Conservation (phyloP, 2,329 filamentous ascomycete species). For the Exophiala viscosa region DNA sequence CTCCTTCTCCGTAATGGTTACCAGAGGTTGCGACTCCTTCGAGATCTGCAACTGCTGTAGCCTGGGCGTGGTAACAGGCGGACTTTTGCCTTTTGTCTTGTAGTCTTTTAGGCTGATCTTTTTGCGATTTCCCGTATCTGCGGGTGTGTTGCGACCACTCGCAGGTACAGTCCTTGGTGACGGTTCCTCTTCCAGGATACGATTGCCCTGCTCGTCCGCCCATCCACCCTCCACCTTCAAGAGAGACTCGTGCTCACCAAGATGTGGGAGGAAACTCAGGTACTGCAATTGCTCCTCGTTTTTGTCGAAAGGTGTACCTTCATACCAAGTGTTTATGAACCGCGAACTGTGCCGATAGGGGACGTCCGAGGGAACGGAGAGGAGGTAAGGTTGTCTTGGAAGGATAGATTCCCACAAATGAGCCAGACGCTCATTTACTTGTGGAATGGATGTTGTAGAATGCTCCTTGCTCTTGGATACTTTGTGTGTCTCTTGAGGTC, state of each 20-base stretch:
- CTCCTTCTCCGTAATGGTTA: neutral
- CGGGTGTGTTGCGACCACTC: slow-evolving; percentile 41
- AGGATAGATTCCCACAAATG: slow-evolving; percentile 41
- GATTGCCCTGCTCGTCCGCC: slow-evolving; percentile 47
- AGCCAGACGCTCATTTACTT: slow-evolving; percentile 34
- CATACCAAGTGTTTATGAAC: slow-evolving; percentile 46
- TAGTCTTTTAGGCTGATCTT: slow-evolving; percentile 61
- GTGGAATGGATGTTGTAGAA: slow-evolving; percentile 4
- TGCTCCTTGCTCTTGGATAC: slow-evolving; percentile 8
- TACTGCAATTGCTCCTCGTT: slow-evolving; percentile 60
- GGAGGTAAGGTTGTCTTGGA: slow-evolving; percentile 43
- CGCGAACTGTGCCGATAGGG: slow-evolving; percentile 43
- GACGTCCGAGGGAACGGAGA: slow-evolving; percentile 45
- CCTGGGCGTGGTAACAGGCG: slow-evolving; percentile 6
- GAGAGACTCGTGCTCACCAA: slow-evolving; percentile 52
- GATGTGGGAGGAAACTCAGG: slow-evolving; percentile 58
- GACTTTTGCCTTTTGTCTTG: slow-evolving; percentile 52
- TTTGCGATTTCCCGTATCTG: slow-evolving; percentile 48
- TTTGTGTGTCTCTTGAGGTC: slow-evolving; percentile 8
- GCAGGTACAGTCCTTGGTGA: slow-evolving; percentile 34
- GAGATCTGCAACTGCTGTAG: slow-evolving; percentile 1
- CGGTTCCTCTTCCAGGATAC: slow-evolving; percentile 41
- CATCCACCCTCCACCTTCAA: slow-evolving; percentile 51
- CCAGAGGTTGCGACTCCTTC: neutral
- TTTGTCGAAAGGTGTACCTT: slow-evolving; percentile 50